These are phyloP conservation scores for Triangularia verruculosa DNA, from an alignment of 2,329 filamentous ascomycete genomes.

Conservation along the genomic window DNA sequence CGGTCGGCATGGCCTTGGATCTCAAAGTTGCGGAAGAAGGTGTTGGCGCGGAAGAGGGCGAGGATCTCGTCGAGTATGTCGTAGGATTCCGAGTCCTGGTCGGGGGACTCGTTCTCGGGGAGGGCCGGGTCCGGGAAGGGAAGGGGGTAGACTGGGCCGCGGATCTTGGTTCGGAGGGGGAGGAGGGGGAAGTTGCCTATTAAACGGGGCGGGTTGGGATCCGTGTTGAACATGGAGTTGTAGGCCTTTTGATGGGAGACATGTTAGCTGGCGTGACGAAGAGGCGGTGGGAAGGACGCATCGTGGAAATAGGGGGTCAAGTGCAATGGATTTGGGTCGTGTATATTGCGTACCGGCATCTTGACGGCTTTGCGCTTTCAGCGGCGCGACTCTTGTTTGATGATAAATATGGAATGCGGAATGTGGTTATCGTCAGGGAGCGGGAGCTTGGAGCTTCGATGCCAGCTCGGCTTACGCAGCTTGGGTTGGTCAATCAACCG, in stretches of 20 bases:
- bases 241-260: constrained; percentile 64
- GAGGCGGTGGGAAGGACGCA: neutral
- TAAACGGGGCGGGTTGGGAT: constrained; percentile 60
- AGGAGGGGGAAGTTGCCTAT: constrained; percentile 93
- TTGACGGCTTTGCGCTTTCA: constrained; percentile 12
- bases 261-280: neutral
- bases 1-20: constrained; percentile 95
- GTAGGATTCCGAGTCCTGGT: constrained; percentile 89
- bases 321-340: neutral
- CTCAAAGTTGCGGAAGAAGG: constrained; percentile 99
- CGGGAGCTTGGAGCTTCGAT: constrained; percentile 14
- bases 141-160: constrained; percentile 90
- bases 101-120: constrained; percentile 60
- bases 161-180: constrained; percentile 88
- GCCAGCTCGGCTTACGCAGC: neutral
- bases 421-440: constrained; percentile 7
- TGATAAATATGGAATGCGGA: neutral
- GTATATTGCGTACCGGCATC: constrained; percentile 25
- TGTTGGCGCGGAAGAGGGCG: constrained; percentile 92
- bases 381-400: neutral
- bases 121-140: constrained; percentile 57
- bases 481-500: constrained; percentile 1
- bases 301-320: neutral
- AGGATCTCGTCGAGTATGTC: constrained; percentile 95
- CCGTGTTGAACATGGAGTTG: constrained; percentile 93